These are phyloP conservation scores for Elongisporangium undulatum DNA, from an alignment of 352 stramenopile genomes.

Conservation along the genomic window DNA sequence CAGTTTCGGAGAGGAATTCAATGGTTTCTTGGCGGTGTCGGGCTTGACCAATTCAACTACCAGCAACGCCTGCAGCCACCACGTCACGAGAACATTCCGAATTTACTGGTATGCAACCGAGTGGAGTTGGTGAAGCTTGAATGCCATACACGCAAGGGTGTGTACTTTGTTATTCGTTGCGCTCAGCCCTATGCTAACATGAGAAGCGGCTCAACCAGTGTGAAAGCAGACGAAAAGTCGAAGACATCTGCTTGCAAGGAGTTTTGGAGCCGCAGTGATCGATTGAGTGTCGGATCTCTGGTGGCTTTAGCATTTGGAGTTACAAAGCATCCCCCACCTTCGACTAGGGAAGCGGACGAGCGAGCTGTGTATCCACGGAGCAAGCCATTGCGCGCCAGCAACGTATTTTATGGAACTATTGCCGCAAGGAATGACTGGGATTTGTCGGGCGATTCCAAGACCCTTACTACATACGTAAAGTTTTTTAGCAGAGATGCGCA, in stretches of 20 bases:
- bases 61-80: neutral
- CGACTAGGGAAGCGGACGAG: neutral
- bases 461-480: neutral
- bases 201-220: neutral
- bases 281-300: neutral
- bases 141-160: neutral
- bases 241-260: neutral
- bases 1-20: neutral
- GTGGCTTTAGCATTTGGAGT: neutral
- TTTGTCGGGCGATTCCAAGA: neutral
- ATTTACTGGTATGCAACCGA: neutral
- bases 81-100: neutral
- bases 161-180: neutral
- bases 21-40: neutral
- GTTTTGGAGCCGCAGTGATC: neutral
- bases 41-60: neutral
- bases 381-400: neutral
- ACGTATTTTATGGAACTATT: neutral
- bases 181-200: neutral
- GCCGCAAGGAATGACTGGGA: neutral
- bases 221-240: neutral
- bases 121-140: neutral
- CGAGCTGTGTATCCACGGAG: neutral
- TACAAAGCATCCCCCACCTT: neutral
- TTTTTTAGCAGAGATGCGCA: neutral